These are phyloP conservation scores for Fusarium nanum DNA, from an alignment of 2,329 filamentous ascomycete genomes.

Conservation along the genomic window DNA sequence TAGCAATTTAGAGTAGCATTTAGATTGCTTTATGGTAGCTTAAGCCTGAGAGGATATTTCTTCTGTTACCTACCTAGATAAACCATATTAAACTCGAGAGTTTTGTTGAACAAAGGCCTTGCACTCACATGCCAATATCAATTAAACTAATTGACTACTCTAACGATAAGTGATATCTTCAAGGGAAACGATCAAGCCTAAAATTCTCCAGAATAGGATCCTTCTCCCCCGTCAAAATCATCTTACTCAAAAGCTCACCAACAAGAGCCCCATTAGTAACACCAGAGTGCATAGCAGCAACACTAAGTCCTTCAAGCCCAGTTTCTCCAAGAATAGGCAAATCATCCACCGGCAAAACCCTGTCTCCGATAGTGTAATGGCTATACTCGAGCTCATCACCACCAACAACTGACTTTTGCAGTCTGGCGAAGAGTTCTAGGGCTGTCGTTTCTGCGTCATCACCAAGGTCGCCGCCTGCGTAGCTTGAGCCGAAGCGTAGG, in stretches of 20 bases:
- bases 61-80: too few species aligned
- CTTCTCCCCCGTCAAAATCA: background rate
- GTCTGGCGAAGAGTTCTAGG: conserved; percentile 1
- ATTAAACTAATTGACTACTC: background rate
- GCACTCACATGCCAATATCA: background rate
- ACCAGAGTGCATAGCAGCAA: conserved; percentile 36
- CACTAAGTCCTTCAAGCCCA: conserved; percentile 15
- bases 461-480: conserved; percentile 19
- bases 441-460: conserved; percentile 28
- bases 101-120: background rate
- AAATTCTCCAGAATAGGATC: background rate
- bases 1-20: too few species aligned
- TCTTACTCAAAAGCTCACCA: conserved; percentile 28
- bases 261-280: conserved; percentile 36
- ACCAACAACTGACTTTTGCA: conserved; percentile 6
- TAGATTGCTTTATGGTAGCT: accelerated
- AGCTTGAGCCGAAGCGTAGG: conserved; percentile 20
- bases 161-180: accelerated
- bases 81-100: too few species aligned
- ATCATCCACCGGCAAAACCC: conserved; percentile 20
- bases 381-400: conserved; percentile 16
- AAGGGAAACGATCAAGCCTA: background rate
- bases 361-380: conserved; percentile 22
- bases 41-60: too few species aligned
- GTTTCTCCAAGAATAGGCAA: conserved; percentile 32